phyloP scores from a whole-genome alignment of 2,329 filamentous ascomycete genomes.

The Xylaria multiplex region DNA sequence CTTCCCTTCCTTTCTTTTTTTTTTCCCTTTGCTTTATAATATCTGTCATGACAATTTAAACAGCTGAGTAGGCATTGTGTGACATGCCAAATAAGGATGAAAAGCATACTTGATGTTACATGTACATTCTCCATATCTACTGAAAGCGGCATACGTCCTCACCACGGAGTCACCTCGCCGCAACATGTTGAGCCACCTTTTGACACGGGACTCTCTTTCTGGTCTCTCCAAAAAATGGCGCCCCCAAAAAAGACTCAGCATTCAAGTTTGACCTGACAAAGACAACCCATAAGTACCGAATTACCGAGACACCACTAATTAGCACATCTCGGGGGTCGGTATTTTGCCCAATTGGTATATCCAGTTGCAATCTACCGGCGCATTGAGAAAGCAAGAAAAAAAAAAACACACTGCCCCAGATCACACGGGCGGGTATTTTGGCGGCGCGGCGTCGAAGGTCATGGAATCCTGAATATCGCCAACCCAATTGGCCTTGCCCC shows the following conservation, averaged over 20 bases:
- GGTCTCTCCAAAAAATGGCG: neutral
- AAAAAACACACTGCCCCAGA: neutral
- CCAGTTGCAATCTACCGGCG: neutral
- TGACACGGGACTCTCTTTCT: no score
- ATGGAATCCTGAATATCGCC: constrained; percentile 16
- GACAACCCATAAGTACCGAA: no score
- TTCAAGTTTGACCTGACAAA: no score
- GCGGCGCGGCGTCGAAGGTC: constrained; percentile 27
- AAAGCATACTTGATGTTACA: constrained; percentile 8
- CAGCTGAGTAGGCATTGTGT: constrained; percentile 13
- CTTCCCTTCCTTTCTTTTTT: neutral
- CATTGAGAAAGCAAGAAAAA: neutral
- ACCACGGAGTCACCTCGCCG: neutral
- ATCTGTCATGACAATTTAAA: constrained; percentile 3
- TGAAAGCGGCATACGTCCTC: constrained; percentile 9
- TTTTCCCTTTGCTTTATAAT: neutral
- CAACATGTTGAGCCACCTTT: neutral
- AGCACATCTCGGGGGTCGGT: no score
- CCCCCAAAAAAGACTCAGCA: no score
- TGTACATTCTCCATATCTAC: constrained; percentile 6
- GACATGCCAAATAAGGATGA: constrained; percentile 15
- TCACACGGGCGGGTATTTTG: neutral
- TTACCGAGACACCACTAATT: no score
- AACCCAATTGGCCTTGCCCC: constrained; percentile 33
- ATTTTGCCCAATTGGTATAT: no score